These are phyloP conservation scores for Xylaria nigripes DNA, from an alignment of 495 filamentous ascomycete species.

Conservation along the genomic window DNA sequence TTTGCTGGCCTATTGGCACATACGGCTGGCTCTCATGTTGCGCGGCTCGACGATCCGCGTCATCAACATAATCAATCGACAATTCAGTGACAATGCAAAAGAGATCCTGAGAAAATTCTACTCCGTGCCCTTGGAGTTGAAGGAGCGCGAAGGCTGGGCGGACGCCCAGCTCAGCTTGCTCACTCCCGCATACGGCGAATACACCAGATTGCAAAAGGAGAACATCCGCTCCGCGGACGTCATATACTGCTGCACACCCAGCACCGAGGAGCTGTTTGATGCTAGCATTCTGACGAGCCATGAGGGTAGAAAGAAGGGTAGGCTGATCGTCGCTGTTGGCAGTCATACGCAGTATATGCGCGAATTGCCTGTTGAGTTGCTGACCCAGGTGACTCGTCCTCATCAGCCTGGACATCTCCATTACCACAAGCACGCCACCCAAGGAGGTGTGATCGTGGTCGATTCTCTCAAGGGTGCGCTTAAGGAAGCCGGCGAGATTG, in stretches of 20 bases:
- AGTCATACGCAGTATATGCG: conserved; percentile 79
- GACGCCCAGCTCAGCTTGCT: conserved; percentile 61
- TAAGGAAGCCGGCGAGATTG: conserved; percentile 82
- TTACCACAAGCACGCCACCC: conserved; percentile 61
- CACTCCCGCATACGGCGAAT: conserved; percentile 64
- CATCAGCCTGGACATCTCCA: conserved; percentile 43
- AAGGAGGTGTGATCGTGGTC: conserved; percentile 72
- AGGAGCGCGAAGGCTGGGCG: conserved; percentile 47
- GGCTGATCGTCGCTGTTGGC: conserved; percentile 75
- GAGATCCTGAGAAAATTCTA: conserved; percentile 52
- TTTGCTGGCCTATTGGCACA: conserved; percentile 89
- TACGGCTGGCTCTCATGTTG: conserved; percentile 70
- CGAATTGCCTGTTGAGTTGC: conserved; percentile 69
- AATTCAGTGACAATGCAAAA: conserved; percentile 50
- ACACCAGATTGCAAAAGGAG: conserved; percentile 54
- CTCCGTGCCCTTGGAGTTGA: conserved; percentile 36
- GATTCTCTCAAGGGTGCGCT: conserved; percentile 73
- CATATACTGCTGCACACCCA: conserved; percentile 64
- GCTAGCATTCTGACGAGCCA: conserved; percentile 52
- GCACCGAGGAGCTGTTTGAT: conserved; percentile 40
- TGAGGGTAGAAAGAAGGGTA: conserved; percentile 64
- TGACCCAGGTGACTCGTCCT: conserved; percentile 56
- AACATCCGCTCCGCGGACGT: conserved; percentile 62
- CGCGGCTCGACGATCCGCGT: conserved; percentile 63
- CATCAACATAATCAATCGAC: conserved; percentile 68